These are phyloP conservation scores for Geosmithia flava DNA, from an alignment of 2,329 filamentous ascomycete species.

Conservation along the genomic window DNA sequence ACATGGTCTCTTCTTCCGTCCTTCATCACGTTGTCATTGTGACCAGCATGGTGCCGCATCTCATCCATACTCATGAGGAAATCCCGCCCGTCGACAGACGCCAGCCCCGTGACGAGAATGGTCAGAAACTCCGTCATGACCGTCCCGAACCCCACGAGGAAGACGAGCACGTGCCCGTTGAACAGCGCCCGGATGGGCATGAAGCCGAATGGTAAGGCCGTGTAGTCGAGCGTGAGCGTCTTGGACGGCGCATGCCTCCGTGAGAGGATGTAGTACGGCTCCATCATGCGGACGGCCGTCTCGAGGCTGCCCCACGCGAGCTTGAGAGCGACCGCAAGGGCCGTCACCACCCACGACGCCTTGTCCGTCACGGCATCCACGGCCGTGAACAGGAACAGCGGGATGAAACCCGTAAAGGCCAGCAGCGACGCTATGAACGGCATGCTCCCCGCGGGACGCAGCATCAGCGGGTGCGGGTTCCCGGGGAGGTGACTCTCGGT, in stretches of 20 bases:
- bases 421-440: constrained; percentile 47
- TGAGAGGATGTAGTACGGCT: constrained; percentile 62
- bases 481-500: constrained; percentile 35
- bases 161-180: constrained; percentile 53
- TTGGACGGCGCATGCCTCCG: constrained; percentile 51
- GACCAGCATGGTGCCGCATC: constrained; percentile 2
- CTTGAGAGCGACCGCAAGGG: constrained; percentile 53
- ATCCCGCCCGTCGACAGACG: constrained; percentile 48
- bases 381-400: constrained; percentile 47
- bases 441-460: constrained; percentile 45
- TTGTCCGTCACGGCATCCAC: constrained; percentile 44
- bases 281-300: constrained; percentile 58
- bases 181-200: constrained; percentile 48
- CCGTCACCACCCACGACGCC: constrained; percentile 53
- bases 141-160: constrained; percentile 57
- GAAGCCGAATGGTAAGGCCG: constrained; percentile 56
- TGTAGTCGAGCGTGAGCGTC: constrained; percentile 61
- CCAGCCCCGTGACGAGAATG: constrained; percentile 54
- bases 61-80: constrained; percentile 27
- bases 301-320: constrained; percentile 58
- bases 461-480: constrained; percentile 58
- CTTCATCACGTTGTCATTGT: not conserved
- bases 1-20: not conserved
- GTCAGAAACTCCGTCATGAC: constrained; percentile 64
- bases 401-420: constrained; percentile 44